Base-by-base conservation (phyloP, 208 protist species). In the Blechomonas ayalai region DNA sequence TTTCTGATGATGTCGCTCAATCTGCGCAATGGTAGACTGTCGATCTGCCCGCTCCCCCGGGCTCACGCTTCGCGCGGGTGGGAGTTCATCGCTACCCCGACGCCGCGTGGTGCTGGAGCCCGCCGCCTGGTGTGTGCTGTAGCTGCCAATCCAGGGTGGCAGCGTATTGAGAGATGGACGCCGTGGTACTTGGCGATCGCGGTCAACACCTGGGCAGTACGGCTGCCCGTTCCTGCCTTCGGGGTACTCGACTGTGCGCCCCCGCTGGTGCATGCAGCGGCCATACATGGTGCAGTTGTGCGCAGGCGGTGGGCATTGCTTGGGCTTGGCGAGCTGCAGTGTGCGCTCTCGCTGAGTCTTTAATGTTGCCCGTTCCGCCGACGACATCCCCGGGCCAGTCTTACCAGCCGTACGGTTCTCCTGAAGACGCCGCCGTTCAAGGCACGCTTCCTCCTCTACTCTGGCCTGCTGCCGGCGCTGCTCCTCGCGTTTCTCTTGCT, bases 201-300 rank as follows among this genome's bases (percentile, higher is more conserved):
- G 83, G 53, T 92, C 83, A n/a, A 88, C 65, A 19, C 83, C 78
- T 1, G 83, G 73, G 12, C 32, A 68, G 64, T 92, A 92, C 10
- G 44, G 26, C 3, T 53, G 60, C 15, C 61, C 66, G 47, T 60
- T 68, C 41, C 82, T 71, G 5, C 82, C 78, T 26, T 36, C 19
- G 12, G 64, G 82, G 39, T 70, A 69, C 34, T 55, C 44, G 16
- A 69, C 66, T n/a, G 10, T 36, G 32, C 55, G 44, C 4, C 58
- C 28, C 24, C 48, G 48, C 25, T 72, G 71, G 32, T 82, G 66
- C 56, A 85, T 67, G 39, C 58, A 55, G 22, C 65, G 43, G 54
- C 65, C 70, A 31, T 73, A 65, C n/a, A 55, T 72, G 23, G 48
- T 52, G 3, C 22, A 32, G 26, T 62, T 52, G 46, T 72, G 52